These are phyloP conservation scores for Cladophialophora bantiana DNA, from an alignment of 2,329 filamentous ascomycete species.

Conservation along the genomic window DNA sequence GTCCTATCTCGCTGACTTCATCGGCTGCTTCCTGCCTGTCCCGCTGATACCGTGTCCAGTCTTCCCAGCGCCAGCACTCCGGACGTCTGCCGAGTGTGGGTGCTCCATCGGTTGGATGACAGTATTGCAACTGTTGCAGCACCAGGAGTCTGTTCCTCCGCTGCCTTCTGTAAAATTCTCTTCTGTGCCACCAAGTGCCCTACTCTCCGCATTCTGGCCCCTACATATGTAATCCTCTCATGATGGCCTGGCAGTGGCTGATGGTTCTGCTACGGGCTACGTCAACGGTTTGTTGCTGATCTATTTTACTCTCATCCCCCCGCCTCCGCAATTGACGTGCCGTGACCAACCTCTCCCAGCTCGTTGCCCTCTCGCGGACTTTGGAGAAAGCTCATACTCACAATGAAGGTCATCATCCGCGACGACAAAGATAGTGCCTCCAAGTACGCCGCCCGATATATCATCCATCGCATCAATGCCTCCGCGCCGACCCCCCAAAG, in stretches of 20 bases:
- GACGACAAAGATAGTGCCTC: conserved; percentile 73
- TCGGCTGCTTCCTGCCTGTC: conserved; percentile 12
- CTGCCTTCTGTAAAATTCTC: conserved; percentile 8
- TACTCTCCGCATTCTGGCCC: conserved; percentile 26
- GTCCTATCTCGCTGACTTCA: conserved; percentile 20
- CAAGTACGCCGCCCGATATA: conserved; percentile 80
- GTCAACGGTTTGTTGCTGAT: conserved; percentile 32
- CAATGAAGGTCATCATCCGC: conserved; percentile 83
- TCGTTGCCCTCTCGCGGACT: conserved; percentile 3
- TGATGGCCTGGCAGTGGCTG: conserved; percentile 20
- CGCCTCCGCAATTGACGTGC: not conserved
- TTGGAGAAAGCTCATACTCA: not conserved
- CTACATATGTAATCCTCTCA: conserved; percentile 22
- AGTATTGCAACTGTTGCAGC: conserved; percentile 32
- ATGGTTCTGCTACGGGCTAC: conserved; percentile 24
- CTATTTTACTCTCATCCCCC: conserved; percentile 2
- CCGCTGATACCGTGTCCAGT: conserved; percentile 25
- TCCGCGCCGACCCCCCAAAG: conserved; percentile 75
- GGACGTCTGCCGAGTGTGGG: conserved; percentile 8
- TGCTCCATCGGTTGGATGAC: conserved; percentile 31
- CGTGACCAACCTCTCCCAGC: not conserved
- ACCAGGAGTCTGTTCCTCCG: conserved; percentile 13
- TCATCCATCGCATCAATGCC: conserved; percentile 78
- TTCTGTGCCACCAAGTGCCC: conserved; percentile 20
- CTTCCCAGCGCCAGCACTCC: not conserved